Conservation (phyloP, 345 rosid genomes). For the Populus tremula region DNA sequence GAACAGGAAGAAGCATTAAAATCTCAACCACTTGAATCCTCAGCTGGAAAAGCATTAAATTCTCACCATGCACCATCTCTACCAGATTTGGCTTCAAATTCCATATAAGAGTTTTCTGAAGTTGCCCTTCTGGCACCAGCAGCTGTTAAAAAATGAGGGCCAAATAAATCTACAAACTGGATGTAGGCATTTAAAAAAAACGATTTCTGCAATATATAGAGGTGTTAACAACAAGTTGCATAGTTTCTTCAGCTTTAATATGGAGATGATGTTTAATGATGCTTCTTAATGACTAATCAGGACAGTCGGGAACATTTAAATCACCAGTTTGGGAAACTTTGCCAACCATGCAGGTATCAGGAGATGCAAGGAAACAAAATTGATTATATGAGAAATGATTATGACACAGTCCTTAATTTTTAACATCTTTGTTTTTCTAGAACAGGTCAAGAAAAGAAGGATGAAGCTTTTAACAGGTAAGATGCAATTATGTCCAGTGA, state of each 20-base stretch:
- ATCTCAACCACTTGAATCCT: background rate
- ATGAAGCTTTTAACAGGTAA: background rate
- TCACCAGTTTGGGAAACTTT: background rate
- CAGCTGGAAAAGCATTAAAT: slow-evolving; percentile 11
- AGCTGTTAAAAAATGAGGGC: slow-evolving; percentile 25
- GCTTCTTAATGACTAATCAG: slow-evolving; percentile 6
- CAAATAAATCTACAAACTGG: slow-evolving; percentile 11
- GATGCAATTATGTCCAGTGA: background rate
- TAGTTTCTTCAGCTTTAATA: slow-evolving; percentile 4
- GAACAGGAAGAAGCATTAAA: background rate
- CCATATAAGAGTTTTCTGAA: slow-evolving; percentile 64
- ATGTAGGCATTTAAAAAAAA: background rate
- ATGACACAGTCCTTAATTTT: background rate
- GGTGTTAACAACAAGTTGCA: background rate
- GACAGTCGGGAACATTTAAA: background rate
- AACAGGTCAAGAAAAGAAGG: background rate
- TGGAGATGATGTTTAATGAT: background rate
- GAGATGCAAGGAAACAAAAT: background rate
- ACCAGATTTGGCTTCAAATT: slow-evolving; percentile 93
- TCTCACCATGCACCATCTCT: slow-evolving; percentile 98
- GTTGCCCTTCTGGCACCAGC: slow-evolving; percentile 51
- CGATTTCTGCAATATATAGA: background rate
- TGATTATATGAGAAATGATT: background rate
- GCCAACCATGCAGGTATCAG: background rate
- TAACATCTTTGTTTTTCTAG: background rate